Conservation (phyloP, 2,329 filamentous ascomycete species). For the Pseudogymnoascus destructans region DNA sequence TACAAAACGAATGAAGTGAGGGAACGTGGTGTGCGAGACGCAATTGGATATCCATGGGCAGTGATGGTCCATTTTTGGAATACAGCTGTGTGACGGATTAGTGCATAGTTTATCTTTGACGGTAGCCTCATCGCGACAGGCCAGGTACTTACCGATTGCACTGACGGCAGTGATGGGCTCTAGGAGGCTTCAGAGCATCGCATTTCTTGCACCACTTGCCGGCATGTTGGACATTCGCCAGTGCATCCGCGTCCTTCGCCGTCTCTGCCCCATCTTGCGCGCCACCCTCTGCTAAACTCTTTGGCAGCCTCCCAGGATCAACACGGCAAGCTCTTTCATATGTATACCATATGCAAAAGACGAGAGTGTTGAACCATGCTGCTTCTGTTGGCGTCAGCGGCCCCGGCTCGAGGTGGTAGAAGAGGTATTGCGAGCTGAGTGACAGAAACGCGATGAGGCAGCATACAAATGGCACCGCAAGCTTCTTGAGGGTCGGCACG, state of each 20-base stretch:
- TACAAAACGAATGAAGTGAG: slow-evolving; percentile 71
- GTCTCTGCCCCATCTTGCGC: slow-evolving; percentile 16
- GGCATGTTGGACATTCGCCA: slow-evolving; percentile 17
- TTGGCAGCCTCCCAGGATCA: slow-evolving; percentile 41
- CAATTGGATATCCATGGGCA: slow-evolving; percentile 79
- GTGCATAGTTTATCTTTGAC: not conserved
- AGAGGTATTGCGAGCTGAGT: slow-evolving; percentile 60
- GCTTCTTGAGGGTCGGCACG: slow-evolving; percentile 26
- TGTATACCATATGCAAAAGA: slow-evolving; percentile 52
- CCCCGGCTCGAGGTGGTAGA: slow-evolving; percentile 47
- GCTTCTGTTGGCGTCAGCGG: slow-evolving; percentile 45
- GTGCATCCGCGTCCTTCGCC: slow-evolving; percentile 23
- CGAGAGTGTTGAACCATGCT: slow-evolving; percentile 51
- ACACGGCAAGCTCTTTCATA: slow-evolving; percentile 51
- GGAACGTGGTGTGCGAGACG: slow-evolving; percentile 68
- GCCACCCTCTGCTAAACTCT: slow-evolving; percentile 20
- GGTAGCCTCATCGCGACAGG: not conserved
- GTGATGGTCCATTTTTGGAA: slow-evolving; percentile 77
- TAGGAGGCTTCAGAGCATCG: slow-evolving; percentile 56
- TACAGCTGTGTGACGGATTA: slow-evolving; percentile 36
- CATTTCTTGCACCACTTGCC: slow-evolving; percentile 65
- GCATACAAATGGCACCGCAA: slow-evolving; percentile 58
- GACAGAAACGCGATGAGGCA: slow-evolving; percentile 54
- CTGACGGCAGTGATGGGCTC: slow-evolving; percentile 69
- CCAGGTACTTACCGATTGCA: slow-evolving; percentile 43